Percentiles rank a stretch among this genome's conserved stretches.
Conservation (phyloP, 176 grass and related monocot genomes). For the Paspalum notatum region DNA sequence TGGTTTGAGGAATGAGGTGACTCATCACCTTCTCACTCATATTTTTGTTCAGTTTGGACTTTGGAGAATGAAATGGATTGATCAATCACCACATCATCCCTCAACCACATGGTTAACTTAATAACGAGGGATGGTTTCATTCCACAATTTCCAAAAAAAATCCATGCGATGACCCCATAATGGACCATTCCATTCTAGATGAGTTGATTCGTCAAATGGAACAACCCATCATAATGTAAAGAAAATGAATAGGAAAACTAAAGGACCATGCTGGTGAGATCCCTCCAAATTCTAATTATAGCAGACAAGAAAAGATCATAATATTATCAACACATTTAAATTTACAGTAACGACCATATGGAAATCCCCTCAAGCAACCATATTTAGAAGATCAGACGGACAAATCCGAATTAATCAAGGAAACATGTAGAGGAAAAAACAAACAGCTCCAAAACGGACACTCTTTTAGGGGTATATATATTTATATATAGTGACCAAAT, state of each 20-base stretch:
- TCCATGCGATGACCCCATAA: neutral
- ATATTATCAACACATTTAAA: neutral
- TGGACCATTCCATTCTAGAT: neutral
- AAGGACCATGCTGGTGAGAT: neutral
- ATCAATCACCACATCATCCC: neutral
- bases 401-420: neutral
- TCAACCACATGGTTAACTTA: neutral
- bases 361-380: constrained; percentile 18
- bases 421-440: neutral
- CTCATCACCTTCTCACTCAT: neutral
- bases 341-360: constrained; percentile 1
- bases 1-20: neutral
- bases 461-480: neutral
- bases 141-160: neutral
- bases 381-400: neutral
- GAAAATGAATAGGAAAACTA: neutral
- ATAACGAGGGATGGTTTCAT: neutral
- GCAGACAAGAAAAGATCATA: neutral
- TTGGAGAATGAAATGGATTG: neutral
- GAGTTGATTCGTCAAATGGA: neutral
- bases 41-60: neutral
- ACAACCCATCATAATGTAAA: neutral
- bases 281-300: neutral
- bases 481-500: neutral
- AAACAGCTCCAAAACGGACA: neutral